Conservation (phyloP, 768 basidiomycete genomes). For the Tricholoma furcatifolium region DNA sequence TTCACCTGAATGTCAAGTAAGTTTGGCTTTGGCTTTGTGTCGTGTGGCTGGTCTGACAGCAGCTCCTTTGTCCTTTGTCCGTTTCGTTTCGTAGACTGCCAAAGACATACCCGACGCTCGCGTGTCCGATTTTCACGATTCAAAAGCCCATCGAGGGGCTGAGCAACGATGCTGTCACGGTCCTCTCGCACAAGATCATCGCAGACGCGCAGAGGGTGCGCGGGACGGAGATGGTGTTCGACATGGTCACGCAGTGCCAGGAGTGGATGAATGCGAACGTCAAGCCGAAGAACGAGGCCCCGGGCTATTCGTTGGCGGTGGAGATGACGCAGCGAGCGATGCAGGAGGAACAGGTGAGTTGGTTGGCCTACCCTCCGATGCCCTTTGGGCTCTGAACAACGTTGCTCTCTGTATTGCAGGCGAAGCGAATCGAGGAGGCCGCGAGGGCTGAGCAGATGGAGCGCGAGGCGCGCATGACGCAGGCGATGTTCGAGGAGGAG, state of each 20-base stretch:
- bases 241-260: constrained; percentile 69
- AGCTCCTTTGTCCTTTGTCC: too few relatives aligned
- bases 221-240: constrained; percentile 78
- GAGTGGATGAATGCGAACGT: constrained; percentile 69
- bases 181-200: constrained; percentile 59
- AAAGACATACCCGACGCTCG: constrained; percentile 77
- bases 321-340: constrained; percentile 76
- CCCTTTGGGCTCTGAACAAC: not conserved
- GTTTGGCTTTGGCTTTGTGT: constrained; percentile 19
- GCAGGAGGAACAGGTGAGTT: constrained; percentile 63
- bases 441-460: constrained; percentile 56
- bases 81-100: constrained; percentile 53
- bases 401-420: too few relatives aligned
- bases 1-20: constrained; percentile 72
- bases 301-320: constrained; percentile 65
- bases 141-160: constrained; percentile 66
- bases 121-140: constrained; percentile 65
- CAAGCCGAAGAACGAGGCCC: constrained; percentile 53
- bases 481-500: constrained; percentile 67
- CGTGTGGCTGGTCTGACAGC: too few relatives aligned
- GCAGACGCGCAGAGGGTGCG: constrained; percentile 61
- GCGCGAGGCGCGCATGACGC: constrained; percentile 55
- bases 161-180: constrained; percentile 51
- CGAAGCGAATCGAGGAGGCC: constrained; percentile 50
- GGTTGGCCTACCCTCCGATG: not conserved